Conservation (phyloP, 108 stramenopile species). For the Fragilaria crotonensis region DNA sequence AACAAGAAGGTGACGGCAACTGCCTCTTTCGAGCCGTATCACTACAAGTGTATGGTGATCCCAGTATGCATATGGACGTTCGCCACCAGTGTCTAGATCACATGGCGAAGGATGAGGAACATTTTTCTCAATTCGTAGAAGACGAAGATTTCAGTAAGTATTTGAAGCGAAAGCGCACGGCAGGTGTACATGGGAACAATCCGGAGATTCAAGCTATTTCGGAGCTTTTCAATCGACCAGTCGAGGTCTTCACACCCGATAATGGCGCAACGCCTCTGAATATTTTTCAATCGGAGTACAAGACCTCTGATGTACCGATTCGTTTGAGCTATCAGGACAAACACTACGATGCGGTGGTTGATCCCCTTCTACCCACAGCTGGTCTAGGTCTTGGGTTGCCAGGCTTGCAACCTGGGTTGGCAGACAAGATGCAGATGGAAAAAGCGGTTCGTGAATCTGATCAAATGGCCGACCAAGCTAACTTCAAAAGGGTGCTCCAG, state of each 20-base stretch:
- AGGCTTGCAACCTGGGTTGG: conserved; percentile 68
- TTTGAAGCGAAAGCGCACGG: conserved; percentile 63
- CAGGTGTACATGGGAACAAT: conserved; percentile 93
- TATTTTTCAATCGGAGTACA: conserved; percentile 77
- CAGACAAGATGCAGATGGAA: conserved; percentile 71
- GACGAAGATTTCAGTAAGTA: conserved; percentile 66
- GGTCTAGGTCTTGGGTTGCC: conserved; percentile 76
- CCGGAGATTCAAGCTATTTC: conserved; percentile 94
- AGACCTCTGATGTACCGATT: conserved; percentile 59
- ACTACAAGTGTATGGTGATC: conserved; percentile 94
- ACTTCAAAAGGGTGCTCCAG: conserved; percentile 42
- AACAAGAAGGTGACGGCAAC: conserved; percentile 92
- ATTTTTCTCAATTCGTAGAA: conserved; percentile 82
- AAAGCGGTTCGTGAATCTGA: conserved; percentile 59
- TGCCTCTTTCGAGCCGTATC: conserved; percentile 93
- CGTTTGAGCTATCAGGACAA: conserved; percentile 79
- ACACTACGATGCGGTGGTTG: conserved; percentile 81
- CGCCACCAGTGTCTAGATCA: conserved; percentile 84
- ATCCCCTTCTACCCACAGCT: conserved; percentile 73
- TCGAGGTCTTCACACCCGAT: conserved; percentile 82
- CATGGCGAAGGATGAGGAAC: conserved; percentile 67
- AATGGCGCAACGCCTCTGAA: conserved; percentile 63
- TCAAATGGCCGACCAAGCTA: conserved; percentile 38
- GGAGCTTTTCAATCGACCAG: conserved; percentile 91
- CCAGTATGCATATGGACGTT: conserved; percentile 72